These are phyloP conservation scores for Eragrostis nindensis DNA, from an alignment of 176 grass and related monocot genomes.

Conservation along the genomic window DNA sequence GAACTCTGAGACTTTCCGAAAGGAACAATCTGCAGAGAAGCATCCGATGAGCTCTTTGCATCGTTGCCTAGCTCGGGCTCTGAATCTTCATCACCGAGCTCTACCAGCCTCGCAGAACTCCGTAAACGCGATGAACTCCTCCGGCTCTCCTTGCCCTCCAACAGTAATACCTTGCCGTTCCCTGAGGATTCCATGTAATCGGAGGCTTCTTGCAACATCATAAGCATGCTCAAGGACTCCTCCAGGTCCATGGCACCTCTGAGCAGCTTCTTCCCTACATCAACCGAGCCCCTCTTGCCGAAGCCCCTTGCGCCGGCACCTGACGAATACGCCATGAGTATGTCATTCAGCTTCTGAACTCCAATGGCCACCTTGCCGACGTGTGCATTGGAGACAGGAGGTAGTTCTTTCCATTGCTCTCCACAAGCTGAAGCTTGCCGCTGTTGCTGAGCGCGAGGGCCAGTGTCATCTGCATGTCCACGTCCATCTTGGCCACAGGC, in stretches of 20 bases:
- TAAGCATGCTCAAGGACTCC: slow-evolving; percentile 83
- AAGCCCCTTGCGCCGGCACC: slow-evolving; percentile 1
- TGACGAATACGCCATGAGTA: slow-evolving; percentile 59
- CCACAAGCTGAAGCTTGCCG: slow-evolving; percentile 73
- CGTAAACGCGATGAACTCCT: slow-evolving; percentile 15
- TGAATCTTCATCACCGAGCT: slow-evolving; percentile 45
- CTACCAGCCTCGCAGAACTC: slow-evolving; percentile 43
- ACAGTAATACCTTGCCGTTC: slow-evolving; percentile 60
- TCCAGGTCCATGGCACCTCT: slow-evolving; percentile 84
- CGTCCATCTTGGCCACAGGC: slow-evolving; percentile 40
- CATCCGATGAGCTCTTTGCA: slow-evolving; percentile 28
- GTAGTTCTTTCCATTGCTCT: slow-evolving; percentile 44
- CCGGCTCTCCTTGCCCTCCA: slow-evolving; percentile 66
- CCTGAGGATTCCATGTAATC: slow-evolving; percentile 64
- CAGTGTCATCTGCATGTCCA: slow-evolving; percentile 79
- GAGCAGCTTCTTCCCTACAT: slow-evolving; percentile 55
- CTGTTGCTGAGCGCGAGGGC: slow-evolving; percentile 86
- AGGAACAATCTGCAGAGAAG: slow-evolving; percentile 53
- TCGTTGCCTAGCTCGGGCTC: slow-evolving; percentile 21
- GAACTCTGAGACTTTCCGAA: slow-evolving; percentile 44
- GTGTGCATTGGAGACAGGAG: slow-evolving; percentile 46
- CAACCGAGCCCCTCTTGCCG: slow-evolving; percentile 38
- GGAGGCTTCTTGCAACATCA: slow-evolving; percentile 81
- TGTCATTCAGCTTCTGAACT: slow-evolving; percentile 76
- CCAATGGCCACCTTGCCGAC: slow-evolving; percentile 58